Evolutionary conservation across 1,284 basidiomycete species (phyloP).

Genomic region (Amylostereum areolatum): DNA sequence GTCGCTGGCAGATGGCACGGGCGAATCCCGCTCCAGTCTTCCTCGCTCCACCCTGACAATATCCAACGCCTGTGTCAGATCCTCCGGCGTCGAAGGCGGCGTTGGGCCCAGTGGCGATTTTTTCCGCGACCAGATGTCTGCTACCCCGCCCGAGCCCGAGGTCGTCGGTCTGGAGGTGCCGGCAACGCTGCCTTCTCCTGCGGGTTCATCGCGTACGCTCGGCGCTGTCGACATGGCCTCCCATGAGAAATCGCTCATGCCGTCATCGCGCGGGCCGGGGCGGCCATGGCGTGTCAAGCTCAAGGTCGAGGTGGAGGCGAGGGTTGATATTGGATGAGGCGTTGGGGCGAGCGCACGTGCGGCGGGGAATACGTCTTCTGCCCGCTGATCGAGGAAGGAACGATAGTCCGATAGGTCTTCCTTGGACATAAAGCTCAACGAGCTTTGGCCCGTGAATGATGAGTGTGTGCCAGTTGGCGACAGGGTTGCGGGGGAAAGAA

Average conservation of each 20-base stretch:
- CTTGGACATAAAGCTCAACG: constrained; percentile 2
- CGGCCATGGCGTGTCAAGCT: no score
- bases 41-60: no score
- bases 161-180: background rate
- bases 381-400: constrained; percentile 4
- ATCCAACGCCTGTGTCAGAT: no score
- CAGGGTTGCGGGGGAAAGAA: background rate
- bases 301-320: no score
- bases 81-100: no score
- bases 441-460: background rate
- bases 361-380: constrained; percentile 2
- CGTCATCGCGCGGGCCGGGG: constrained; percentile 1
- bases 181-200: background rate
- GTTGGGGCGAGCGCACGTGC: background rate
- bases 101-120: no score
- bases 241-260: constrained; percentile 8
- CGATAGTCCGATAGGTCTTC: constrained; percentile 5
- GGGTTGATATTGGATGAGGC: background rate
- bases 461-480: background rate
- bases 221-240: constrained; percentile 2
- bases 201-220: background rate
- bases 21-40: no score
- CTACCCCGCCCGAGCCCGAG: no score
- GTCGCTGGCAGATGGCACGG: no score
- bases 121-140: no score